phyloP scores from a whole-genome alignment of 2,329 filamentous ascomycete species.

The Ceratocystis diversiconidia region DNA sequence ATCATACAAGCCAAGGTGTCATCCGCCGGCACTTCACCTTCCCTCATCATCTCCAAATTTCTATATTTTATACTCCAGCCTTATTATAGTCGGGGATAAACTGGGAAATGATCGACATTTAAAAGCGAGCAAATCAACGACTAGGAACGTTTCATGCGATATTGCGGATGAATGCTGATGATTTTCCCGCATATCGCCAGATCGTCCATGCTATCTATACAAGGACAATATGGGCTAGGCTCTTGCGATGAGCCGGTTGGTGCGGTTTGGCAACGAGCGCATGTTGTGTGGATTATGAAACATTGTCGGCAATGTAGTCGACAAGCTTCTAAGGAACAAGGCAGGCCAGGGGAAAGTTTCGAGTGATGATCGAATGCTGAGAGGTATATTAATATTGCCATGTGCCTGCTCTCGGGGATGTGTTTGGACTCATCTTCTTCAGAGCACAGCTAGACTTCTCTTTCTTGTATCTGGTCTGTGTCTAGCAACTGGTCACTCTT shows the following conservation, averaged over 20 bases:
- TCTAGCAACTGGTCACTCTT: neutral
- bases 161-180: neutral
- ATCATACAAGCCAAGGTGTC: neutral
- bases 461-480: neutral
- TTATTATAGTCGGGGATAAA: slow-evolving; percentile 1
- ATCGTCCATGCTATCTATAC: neutral
- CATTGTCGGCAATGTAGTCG: neutral
- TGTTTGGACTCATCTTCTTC: neutral
- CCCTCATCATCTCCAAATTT: neutral
- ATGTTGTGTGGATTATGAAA: neutral
- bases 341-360: neutral
- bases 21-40: neutral
- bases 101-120: neutral
- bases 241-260: neutral
- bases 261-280: neutral
- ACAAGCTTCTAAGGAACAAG: neutral
- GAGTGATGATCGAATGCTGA: neutral
- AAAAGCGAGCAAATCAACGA: slow-evolving; percentile 7
- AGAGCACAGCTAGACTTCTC: neutral
- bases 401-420: neutral
- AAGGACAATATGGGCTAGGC: too few relatives aligned
- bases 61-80: neutral
- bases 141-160: neutral
- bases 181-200: neutral
- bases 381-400: neutral